A percentile compares a stretch with the other conserved stretches of the same genome.
phyloP scores from a whole-genome alignment of 1,139 yeast genomes.

The Blastobotrys persicus region DNA sequence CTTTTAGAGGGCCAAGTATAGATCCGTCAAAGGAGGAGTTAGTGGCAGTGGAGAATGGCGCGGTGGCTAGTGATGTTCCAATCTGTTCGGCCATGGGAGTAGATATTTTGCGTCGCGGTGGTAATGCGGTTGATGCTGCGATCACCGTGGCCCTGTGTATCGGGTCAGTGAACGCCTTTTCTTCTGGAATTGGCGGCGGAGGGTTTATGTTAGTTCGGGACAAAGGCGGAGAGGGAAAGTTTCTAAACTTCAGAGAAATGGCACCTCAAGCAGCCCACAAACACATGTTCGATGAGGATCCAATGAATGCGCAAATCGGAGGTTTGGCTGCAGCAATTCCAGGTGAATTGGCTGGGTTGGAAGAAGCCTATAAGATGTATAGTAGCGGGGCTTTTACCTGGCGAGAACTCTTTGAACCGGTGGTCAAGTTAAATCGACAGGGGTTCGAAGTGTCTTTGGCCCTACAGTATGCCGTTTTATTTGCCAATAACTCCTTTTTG shows the following conservation, averaged over 20 bases:
- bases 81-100: constrained; percentile 69
- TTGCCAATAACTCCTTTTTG: constrained; percentile 17
- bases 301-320: constrained; percentile 62
- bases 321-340: constrained; percentile 87
- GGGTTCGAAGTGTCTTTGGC: constrained; percentile 65
- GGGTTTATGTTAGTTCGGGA: constrained; percentile 63
- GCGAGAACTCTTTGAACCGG: constrained; percentile 75
- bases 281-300: constrained; percentile 58
- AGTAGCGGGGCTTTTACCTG: constrained; percentile 73
- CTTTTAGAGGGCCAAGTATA: constrained; percentile 1
- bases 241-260: constrained; percentile 83
- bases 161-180: constrained; percentile 77
- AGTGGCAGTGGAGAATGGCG: constrained; percentile 38
- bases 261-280: constrained; percentile 67
- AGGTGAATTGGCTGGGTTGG: constrained; percentile 83
- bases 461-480: constrained; percentile 42
- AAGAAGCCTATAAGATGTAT: constrained; percentile 55
- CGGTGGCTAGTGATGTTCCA: constrained; percentile 75
- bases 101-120: constrained; percentile 51
- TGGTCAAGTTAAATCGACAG: constrained; percentile 57
- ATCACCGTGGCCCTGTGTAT: constrained; percentile 86
- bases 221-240: constrained; percentile 47
- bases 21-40: constrained; percentile 24
- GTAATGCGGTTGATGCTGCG: constrained; percentile 93
- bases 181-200: constrained; percentile 95